Percentiles rank a stretch among this genome's conserved stretches.
These are phyloP conservation scores for Debaryomyces tyrocola DNA, from an alignment of 805 yeast genomes.

Conservation along the genomic window DNA sequence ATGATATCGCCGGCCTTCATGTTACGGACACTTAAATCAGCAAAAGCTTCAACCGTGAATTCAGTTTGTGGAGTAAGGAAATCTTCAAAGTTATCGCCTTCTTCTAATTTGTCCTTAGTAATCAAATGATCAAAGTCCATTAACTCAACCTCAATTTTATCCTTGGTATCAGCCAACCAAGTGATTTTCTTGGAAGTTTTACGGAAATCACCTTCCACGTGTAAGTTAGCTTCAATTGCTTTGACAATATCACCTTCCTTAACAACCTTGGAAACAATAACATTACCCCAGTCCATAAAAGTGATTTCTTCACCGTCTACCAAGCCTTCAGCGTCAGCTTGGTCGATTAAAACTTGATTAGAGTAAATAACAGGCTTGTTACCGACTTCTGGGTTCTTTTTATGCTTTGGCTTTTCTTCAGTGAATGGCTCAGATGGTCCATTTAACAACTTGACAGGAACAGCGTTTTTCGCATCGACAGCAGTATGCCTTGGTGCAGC, in stretches of 20 bases:
- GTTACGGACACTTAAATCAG: conserved; percentile 73
- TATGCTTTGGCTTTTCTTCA: conserved; percentile 88
- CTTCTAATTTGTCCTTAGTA: conserved; percentile 92
- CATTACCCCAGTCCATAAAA: conserved; percentile 99
- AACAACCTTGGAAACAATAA: conserved; percentile 68
- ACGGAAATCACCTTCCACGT: conserved; percentile 95
- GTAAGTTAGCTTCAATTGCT: conserved; percentile 72
- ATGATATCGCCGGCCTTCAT: conserved; percentile 85
- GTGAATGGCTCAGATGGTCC: conserved; percentile 63
- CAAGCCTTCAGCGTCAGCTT: conserved; percentile 69
- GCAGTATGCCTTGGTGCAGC: conserved; percentile 95
- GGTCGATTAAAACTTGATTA: conserved; percentile 72
- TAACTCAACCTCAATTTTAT: conserved; percentile 70
- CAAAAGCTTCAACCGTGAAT: conserved; percentile 75
- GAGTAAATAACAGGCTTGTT: conserved; percentile 71
- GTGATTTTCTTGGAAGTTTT: conserved; percentile 93
- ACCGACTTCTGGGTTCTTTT: conserved; percentile 92
- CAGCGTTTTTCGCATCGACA: conserved; percentile 62
- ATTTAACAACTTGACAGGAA: conserved; percentile 59
- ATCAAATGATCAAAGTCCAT: conserved; percentile 93
- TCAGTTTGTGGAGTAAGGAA: conserved; percentile 86
- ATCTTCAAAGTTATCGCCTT: conserved; percentile 90
- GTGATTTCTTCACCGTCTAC: conserved; percentile 89
- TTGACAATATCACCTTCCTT: conserved; percentile 60
- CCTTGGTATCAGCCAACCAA: conserved; percentile 86